Base-by-base conservation (phyloP, 164 flowering plant genomes). In the Hamamelis virginiana region DNA sequence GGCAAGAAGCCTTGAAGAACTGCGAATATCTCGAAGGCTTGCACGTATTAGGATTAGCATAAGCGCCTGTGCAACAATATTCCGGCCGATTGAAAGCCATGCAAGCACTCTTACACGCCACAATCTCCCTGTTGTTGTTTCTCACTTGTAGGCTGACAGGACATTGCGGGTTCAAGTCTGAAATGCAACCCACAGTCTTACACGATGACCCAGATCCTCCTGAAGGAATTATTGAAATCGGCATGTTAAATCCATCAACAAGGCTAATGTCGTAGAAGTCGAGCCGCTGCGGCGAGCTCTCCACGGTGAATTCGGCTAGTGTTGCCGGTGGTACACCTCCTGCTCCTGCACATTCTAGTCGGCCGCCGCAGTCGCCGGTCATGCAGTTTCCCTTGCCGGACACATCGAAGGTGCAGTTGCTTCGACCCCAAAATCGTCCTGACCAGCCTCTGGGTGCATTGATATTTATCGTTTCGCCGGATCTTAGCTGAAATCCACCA, bases 261-360 rank as follows among this genome's bases (percentile, higher is more conserved):
- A 84, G 80, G 71, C 88, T 84, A 0, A 84, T 81, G 55, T 82
- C 88, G 48, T 84, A 84, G 72, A 73, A 84, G 44, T 80, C 85
- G 0, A 43, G 15, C n/a, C n/a, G n/a, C n/a, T n/a, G n/a, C n/a
- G n/a, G n/a, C 1, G 65, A 66, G 59, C 67, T 63, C 22, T 68
- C 77, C 3, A 82, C 72, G 25, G 86, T 83, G 66, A 85, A 74
- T 66, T 85, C 86, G 0, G 76, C 85, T 0, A 85, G 75, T 11
- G 86, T 80, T 8, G 80, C 80, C 0, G 86, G 88, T 0, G 86
- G 81, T 1, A 64, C 62, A 0, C 85, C 88, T 1, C 84, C 84
- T 4, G 75, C 70, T 3, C 89, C 87, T 15, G 59, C 51, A 70
- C 89, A 83, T 19, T 73, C 51, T 5, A 80, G 43, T 27, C 15